A percentile compares a stretch with the other conserved stretches of the same genome.
These are phyloP conservation scores for Globisporangium solare DNA, from an alignment of 352 stramenopile genomes.

Conservation along the genomic window DNA sequence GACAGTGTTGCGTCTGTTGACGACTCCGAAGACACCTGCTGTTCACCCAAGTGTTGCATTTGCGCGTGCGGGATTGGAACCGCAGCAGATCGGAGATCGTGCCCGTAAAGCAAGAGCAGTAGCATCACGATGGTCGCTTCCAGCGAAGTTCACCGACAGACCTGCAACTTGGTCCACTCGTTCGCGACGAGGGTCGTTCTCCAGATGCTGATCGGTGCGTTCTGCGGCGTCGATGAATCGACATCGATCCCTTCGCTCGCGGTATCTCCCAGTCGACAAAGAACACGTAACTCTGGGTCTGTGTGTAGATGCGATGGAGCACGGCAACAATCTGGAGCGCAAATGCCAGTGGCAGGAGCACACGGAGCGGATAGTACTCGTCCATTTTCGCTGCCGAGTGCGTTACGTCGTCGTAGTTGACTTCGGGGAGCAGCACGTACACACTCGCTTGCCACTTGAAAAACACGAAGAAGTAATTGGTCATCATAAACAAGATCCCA, in stretches of 20 bases:
- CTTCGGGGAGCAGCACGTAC: slow-evolving; percentile 84
- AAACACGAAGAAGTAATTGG: slow-evolving; percentile 90
- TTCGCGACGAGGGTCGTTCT: slow-evolving; percentile 93
- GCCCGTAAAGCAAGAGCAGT: slow-evolving; percentile 87
- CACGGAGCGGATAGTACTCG: slow-evolving; percentile 86
- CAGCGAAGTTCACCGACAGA: slow-evolving; percentile 70
- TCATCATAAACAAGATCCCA: slow-evolving; percentile 70
- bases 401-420: slow-evolving; percentile 28
- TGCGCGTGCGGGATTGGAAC: slow-evolving; percentile 52
- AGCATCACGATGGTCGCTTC: slow-evolving; percentile 80
- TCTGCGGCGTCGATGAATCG: slow-evolving; percentile 38
- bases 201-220: slow-evolving; percentile 87
- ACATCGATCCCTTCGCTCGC: slow-evolving; percentile 49
- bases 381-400: slow-evolving; percentile 43
- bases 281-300: slow-evolving; percentile 84
- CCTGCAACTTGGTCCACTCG: slow-evolving; percentile 92
- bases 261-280: slow-evolving; percentile 95
- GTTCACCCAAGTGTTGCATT: slow-evolving; percentile 37
- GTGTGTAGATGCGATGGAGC: slow-evolving; percentile 61
- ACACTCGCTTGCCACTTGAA: slow-evolving; percentile 90
- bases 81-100: slow-evolving; percentile 37
- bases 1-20: slow-evolving; percentile 28
- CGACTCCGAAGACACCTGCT: slow-evolving; percentile 34
- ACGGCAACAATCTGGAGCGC: slow-evolving; percentile 78
- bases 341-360: slow-evolving; percentile 80